Percentiles rank a stretch among this genome's conserved stretches.
phyloP scores from a whole-genome alignment of 225 moss, liverwort and hornwort species.

The Polytrichum formosum region DNA sequence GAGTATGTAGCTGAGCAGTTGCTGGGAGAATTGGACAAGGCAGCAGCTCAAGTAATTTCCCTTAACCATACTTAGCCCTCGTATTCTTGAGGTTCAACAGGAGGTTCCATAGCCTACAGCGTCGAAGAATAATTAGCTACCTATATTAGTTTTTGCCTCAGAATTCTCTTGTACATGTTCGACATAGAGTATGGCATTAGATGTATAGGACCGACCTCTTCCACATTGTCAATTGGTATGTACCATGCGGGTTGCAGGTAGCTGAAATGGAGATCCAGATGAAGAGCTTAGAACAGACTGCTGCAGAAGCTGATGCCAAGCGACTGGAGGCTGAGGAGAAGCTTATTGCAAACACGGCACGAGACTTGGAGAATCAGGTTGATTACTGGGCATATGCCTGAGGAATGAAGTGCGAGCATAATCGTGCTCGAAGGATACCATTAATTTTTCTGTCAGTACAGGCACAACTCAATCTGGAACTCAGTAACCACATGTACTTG shows the following conservation, averaged over 20 bases:
- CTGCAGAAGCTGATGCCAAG: slow-evolving; percentile 10
- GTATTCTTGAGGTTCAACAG: no score
- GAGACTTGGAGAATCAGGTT: slow-evolving; percentile 10
- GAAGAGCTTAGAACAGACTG: slow-evolving; percentile 10
- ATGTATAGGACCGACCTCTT: slow-evolving; percentile 19
- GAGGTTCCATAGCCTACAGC: no score
- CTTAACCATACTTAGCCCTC: no score
- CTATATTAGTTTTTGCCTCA: no score
- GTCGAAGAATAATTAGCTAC: no score
- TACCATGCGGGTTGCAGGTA: slow-evolving; percentile 17
- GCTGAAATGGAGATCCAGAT: slow-evolving; percentile 14
- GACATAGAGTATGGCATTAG: slow-evolving; percentile 29
- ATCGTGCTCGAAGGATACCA: slow-evolving; percentile 16
- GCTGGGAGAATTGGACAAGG: slow-evolving; percentile 45
- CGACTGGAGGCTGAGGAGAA: slow-evolving; percentile 7
- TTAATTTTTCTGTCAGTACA: no score
- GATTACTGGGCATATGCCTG: slow-evolving; percentile 21
- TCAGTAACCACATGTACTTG: no score
- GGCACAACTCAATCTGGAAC: no score
- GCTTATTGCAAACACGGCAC: slow-evolving; percentile 2
- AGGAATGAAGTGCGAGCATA: slow-evolving; percentile 11
- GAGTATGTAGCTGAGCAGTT: slow-evolving; percentile 34
- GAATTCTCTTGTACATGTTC: slow-evolving; percentile 16
- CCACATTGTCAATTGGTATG: slow-evolving; percentile 13
- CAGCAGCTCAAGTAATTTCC: slow-evolving; percentile 30